phyloP scores from a whole-genome alignment of 495 filamentous ascomycete genomes.

The Symbiotaphrina buchneri region DNA sequence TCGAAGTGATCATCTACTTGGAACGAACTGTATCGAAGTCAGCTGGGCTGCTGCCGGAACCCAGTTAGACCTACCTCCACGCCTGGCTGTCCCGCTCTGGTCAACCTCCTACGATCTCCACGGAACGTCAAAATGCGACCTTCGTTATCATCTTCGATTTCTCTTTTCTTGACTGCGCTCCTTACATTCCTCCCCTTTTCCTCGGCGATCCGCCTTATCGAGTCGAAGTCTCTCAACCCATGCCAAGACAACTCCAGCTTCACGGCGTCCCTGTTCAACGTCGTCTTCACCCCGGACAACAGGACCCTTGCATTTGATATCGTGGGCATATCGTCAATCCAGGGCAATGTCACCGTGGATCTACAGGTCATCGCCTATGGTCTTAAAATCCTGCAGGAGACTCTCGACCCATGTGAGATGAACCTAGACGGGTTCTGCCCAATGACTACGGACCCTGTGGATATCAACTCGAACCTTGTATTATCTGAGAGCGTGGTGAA shows the following conservation, averaged over 20 bases:
- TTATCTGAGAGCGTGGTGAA: conserved; percentile 30
- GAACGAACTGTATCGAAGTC: too few relatives aligned
- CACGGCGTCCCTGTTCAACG: conserved; percentile 63
- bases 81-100: too few relatives aligned
- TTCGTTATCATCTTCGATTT: neutral
- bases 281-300: conserved; percentile 59
- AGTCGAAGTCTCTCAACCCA: conserved; percentile 54
- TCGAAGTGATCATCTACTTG: too few relatives aligned
- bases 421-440: conserved; percentile 63
- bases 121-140: too few relatives aligned
- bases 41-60: too few relatives aligned
- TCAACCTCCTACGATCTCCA: too few relatives aligned
- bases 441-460: conserved; percentile 72
- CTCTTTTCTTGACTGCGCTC: conserved; percentile 9
- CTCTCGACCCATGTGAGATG: conserved; percentile 53
- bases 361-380: conserved; percentile 66
- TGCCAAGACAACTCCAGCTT: conserved; percentile 64
- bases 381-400: conserved; percentile 36
- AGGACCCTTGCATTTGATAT: conserved; percentile 50
- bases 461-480: conserved; percentile 43
- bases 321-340: conserved; percentile 63
- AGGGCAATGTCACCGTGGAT: conserved; percentile 64
- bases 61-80: too few relatives aligned
- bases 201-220: conserved; percentile 21
- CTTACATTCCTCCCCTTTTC: conserved; percentile 16